Percentiles rank a stretch among this genome's conserved stretches.
phyloP scores from a whole-genome alignment of 1,284 basidiomycete species.

The Leucocoprinus gongylophorus region DNA sequence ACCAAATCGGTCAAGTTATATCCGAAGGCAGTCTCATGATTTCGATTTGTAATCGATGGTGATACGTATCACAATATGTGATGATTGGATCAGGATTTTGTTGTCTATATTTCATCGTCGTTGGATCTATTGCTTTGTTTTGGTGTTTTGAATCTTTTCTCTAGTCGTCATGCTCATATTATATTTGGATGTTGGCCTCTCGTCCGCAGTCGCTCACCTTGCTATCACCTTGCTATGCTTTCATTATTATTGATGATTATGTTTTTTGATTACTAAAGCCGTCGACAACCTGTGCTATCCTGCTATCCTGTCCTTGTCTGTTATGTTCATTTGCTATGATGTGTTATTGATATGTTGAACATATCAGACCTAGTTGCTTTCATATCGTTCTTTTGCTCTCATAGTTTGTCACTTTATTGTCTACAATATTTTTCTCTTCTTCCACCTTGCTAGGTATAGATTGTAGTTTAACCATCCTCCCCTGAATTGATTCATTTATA shows the following conservation, averaged over 20 bases:
- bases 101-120: background rate
- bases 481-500: background rate
- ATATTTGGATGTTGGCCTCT: background rate
- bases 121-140: background rate
- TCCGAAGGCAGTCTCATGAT: background rate
- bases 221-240: too few relatives aligned
- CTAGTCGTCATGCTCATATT: background rate
- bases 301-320: background rate
- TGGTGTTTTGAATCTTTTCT: background rate
- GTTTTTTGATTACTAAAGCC: too few relatives aligned
- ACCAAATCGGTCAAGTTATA: background rate
- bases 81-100: background rate
- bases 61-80: background rate
- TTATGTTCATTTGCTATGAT: background rate
- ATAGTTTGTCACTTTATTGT: background rate
- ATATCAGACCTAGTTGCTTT: background rate
- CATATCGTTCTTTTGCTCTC: background rate
- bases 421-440: background rate
- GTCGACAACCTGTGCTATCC: background rate
- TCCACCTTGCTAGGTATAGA: slow-evolving; percentile 1
- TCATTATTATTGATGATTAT: background rate
- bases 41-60: background rate
- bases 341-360: background rate
- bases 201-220: background rate
- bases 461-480: background rate